Evolutionary conservation across 345 rosid genomes (phyloP).

Genomic region (Clarkia xantiana): DNA sequence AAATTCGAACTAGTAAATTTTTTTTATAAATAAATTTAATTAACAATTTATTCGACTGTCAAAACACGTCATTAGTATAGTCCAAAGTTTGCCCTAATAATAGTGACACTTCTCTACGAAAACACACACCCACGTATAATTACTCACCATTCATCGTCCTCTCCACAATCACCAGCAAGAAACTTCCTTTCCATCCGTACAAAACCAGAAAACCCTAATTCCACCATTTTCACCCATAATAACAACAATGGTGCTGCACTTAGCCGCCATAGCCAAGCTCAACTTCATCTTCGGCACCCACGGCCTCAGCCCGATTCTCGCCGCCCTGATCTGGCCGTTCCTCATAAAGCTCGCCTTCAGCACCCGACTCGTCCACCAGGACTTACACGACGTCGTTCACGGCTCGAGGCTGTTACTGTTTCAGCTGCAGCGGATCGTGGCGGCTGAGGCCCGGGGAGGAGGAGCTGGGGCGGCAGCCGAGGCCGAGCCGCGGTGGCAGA

Average conservation of each 20-base stretch:
- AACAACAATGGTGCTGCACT: conserved; percentile 5
- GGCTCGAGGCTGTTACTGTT: conserved; percentile 8
- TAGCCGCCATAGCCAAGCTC: conserved; percentile 9
- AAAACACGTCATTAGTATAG: too few species aligned
- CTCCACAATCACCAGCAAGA: background rate
- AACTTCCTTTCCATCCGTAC: conserved; percentile 2
- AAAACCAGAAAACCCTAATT: background rate
- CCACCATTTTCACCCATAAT: background rate
- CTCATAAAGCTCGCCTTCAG: conserved; percentile 7
- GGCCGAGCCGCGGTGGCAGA: conserved; percentile 3
- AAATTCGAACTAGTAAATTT: too few species aligned
- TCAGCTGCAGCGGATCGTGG: conserved; percentile 7
- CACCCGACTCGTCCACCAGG: background rate
- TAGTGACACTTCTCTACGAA: too few species aligned
- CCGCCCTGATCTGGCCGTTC: conserved; percentile 12
- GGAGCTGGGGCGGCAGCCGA: background rate
- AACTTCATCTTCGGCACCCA: conserved; percentile 3
- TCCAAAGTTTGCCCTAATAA: too few species aligned
- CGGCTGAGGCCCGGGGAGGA: background rate
- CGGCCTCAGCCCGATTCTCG: conserved; percentile 2
- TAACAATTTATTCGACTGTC: too few species aligned
- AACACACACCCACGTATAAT: too few species aligned
- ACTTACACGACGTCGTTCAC: background rate
- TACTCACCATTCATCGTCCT: too few species aligned
- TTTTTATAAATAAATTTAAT: too few species aligned